Base-by-base conservation (phyloP, 164 flowering plant species). In the Aristolochia fimbriata region DNA sequence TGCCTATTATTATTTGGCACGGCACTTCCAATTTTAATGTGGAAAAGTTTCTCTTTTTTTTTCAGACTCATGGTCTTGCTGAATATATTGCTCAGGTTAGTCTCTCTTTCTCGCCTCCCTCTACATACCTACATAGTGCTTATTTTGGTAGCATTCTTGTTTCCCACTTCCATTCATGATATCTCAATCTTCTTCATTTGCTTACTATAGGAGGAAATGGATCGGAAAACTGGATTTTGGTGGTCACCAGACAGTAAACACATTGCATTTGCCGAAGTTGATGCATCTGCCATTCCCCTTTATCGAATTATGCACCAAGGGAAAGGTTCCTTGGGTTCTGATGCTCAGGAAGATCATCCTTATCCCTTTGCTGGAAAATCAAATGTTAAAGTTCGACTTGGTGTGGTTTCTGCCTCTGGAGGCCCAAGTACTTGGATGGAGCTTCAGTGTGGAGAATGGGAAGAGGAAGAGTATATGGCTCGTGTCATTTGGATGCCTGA, bases 221-320 rank as follows among this genome's bases (percentile, higher is more conserved):
- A 88, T 59, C 73, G 97, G 37, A 90, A 87, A 67, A 78, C 77
- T 70, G 99, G 99, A 41, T 90, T 81, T 70, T 93, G 99, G 97
- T 93, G 97, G 99, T 93, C 97, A 45, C 72, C 80, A n/a, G 99
- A 90, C 68, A 75, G 96, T 70, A 89, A 78, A 75, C 84, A 65
- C 59, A 83, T 92, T 56, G 99, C 99, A 59, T 86, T 86, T 57
- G 78, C 97, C n/a, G 61, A 81, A 77, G 97, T 87, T 58, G 94
- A 89, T 80, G 81, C 85, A 49, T 84, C 92, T 55, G 80, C 74
- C 51, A 75, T 90, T 68, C 96, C 97, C 17, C 79, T 76, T 21
- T 87, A 68, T 67, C 79, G 91, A 75, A 93, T 93, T 58, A 84
- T 88, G 96, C 97, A 93, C 74, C 96, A 89, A 61, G 98, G 99